Evolutionary conservation across 306 rosid species (phyloP).

Genomic region (Trifolium repens): DNA sequence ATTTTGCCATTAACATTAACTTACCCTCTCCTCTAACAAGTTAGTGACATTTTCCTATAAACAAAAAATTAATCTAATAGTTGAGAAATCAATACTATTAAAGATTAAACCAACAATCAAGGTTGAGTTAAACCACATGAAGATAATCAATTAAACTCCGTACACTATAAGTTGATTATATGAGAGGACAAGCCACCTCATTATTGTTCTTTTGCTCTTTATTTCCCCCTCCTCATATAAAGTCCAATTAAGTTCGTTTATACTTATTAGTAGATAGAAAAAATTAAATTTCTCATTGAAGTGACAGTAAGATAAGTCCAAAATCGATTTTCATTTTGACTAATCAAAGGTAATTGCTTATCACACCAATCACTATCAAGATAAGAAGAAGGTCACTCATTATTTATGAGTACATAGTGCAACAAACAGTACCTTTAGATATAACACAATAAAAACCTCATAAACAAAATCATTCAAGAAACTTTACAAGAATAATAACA

Average conservation of each 20-base stretch:
- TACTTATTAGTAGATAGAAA: slow-evolving; percentile 38
- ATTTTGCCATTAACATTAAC: too few species aligned
- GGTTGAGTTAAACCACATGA: neutral
- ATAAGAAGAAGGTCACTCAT: slow-evolving; percentile 63
- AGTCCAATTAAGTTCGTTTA: slow-evolving; percentile 39
- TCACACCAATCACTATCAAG: slow-evolving; percentile 67
- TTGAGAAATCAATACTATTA: neutral
- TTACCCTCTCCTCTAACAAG: too few species aligned
- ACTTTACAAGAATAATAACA: slow-evolving; percentile 28
- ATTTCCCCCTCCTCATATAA: slow-evolving; percentile 14
- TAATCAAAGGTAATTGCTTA: slow-evolving; percentile 47
- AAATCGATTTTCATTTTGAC: slow-evolving; percentile 65
- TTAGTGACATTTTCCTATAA: too few species aligned
- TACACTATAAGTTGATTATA: slow-evolving; percentile 17
- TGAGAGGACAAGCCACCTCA: slow-evolving; percentile 15
- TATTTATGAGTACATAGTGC: slow-evolving; percentile 43
- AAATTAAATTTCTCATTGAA: slow-evolving; percentile 42
- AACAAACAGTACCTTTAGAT: slow-evolving; percentile 53
- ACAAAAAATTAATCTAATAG: neutral
- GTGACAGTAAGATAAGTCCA: slow-evolving; percentile 68
- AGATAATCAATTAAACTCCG: neutral
- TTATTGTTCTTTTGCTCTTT: slow-evolving; percentile 8
- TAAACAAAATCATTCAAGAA: slow-evolving; percentile 24
- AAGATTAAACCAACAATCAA: neutral
- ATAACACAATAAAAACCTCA: slow-evolving; percentile 56